Evolutionary conservation across 1,284 basidiomycete species (phyloP), one percentile per base, ranked within the genome.

Genomic region (Stereum hirsutum): DNA sequence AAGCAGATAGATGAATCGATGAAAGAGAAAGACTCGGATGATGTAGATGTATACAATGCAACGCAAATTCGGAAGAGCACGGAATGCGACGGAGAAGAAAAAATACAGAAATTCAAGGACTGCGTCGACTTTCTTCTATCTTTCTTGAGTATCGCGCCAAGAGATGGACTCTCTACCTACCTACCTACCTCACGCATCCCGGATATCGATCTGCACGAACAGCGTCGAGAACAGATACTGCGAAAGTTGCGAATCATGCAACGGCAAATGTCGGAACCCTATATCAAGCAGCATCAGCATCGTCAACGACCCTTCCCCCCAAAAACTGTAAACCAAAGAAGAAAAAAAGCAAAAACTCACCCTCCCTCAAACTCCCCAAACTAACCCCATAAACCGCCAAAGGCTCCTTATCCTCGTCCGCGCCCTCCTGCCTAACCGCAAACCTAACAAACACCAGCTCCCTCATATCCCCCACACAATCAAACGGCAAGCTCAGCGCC

Each of bases 171-270:
- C n/a, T n/a, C n/a, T n/a, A n/a, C n/a, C n/a, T n/a, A n/a, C n/a
- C n/a, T n/a, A n/a, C n/a, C n/a, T n/a, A 30, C 28, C 10, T 50
- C 45, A 57, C 7, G 49, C 55, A 44, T 73, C 68, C 27, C 65
- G 65, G 44, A 84, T 58, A 34, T 67, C 59, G 48, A 81, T 67
- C 36, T 70, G 61, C 26, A 93, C 83, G 54, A 94, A 94, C 5
- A 96, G 68, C 19, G 89, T 93, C 28, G 91, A 89, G 61, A 92
- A 95, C 36, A 95, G 65, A 55, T 85, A 89, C 51, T 89, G 85
- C 32, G 83, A 85, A 39, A 90, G 75, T 54, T 89, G 78, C 1
- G 74, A 66, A 59, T 95, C 90, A 55, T 89, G 84, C 38, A 95
- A 64, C 0, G 91, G 89, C 14, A 95, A 63, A 65, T 95, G 89